Conservation (phyloP, 2,329 filamentous ascomycete species). For the Penicillium polonicum region DNA sequence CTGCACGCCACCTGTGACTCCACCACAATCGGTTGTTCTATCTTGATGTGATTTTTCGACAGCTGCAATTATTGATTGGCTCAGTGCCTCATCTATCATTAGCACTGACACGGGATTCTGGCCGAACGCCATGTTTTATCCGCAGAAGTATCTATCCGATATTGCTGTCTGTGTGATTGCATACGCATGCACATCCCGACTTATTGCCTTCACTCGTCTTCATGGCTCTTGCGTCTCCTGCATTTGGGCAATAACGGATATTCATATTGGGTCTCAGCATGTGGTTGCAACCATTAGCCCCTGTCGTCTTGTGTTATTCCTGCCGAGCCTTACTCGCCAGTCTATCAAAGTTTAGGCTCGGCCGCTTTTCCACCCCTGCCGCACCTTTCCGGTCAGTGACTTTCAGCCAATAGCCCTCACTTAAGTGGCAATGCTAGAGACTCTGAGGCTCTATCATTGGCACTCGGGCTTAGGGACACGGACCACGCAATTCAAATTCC, state of each 20-base stretch:
- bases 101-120: constrained; percentile 18
- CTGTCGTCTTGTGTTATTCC: constrained; percentile 14
- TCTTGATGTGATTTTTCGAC: constrained; percentile 8
- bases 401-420: constrained; percentile 28
- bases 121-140: constrained; percentile 11
- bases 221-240: constrained; percentile 14
- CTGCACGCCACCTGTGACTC: constrained; percentile 19
- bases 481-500: constrained; percentile 23
- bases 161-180: constrained; percentile 25
- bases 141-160: constrained; percentile 12
- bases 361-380: constrained; percentile 25
- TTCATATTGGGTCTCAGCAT: constrained; percentile 19
- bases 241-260: constrained; percentile 16
- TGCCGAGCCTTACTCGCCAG: constrained; percentile 19
- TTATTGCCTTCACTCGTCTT: constrained; percentile 11
- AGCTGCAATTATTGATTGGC: constrained; percentile 20
- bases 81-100: constrained; percentile 16
- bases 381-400: constrained; percentile 30
- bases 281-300: constrained; percentile 25
- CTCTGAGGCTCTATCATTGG: constrained; percentile 34
- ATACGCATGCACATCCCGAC: constrained; percentile 17
- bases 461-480: constrained; percentile 24
- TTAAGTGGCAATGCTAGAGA: constrained; percentile 35
- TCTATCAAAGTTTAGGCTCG: constrained; percentile 19
- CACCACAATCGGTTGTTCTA: constrained; percentile 15